Conservation (phyloP, 2,329 filamentous ascomycete genomes). For the Juglanconis sp. region DNA sequence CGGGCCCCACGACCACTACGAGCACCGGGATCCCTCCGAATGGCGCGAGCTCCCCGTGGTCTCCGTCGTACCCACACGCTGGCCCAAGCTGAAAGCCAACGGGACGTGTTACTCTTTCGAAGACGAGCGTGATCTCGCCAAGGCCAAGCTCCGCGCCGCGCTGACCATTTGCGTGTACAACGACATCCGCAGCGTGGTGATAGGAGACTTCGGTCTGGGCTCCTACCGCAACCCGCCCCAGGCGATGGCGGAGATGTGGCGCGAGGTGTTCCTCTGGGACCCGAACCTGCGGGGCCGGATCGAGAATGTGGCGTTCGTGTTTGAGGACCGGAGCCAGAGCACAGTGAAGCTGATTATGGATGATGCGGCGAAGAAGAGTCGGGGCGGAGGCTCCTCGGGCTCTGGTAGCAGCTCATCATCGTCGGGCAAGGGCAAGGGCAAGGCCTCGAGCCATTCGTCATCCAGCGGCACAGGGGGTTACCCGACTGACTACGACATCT, state of each 20-base stretch:
- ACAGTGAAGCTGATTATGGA: slow-evolving; percentile 52
- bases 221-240: slow-evolving; percentile 62
- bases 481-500: slow-evolving; percentile 50
- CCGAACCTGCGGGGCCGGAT: slow-evolving; percentile 61
- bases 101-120: slow-evolving; percentile 70
- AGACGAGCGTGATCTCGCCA: slow-evolving; percentile 68
- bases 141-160: slow-evolving; percentile 68
- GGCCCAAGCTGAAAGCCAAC: slow-evolving; percentile 68
- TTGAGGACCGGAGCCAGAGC: slow-evolving; percentile 55
- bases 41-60: slow-evolving; percentile 67
- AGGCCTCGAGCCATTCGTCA: slow-evolving; percentile 22
- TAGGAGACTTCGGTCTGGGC: slow-evolving; percentile 64
- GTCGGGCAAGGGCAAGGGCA: slow-evolving; percentile 21
- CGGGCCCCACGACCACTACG: slow-evolving; percentile 64
- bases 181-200: slow-evolving; percentile 54
- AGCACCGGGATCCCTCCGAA: slow-evolving; percentile 46
- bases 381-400: slow-evolving; percentile 30
- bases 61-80: slow-evolving; percentile 67
- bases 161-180: slow-evolving; percentile 66
- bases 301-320: slow-evolving; percentile 60
- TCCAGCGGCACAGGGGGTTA: slow-evolving; percentile 6
- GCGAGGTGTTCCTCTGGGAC: slow-evolving; percentile 61
- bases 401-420: slow-evolving; percentile 15
- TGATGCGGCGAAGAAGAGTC: slow-evolving; percentile 52
- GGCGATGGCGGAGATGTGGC: slow-evolving; percentile 64